A percentile compares a stretch with the other conserved stretches of the same genome.
Conservation (phyloP, 169 alveolate genomes). For the Plasmodium malariae region DNA sequence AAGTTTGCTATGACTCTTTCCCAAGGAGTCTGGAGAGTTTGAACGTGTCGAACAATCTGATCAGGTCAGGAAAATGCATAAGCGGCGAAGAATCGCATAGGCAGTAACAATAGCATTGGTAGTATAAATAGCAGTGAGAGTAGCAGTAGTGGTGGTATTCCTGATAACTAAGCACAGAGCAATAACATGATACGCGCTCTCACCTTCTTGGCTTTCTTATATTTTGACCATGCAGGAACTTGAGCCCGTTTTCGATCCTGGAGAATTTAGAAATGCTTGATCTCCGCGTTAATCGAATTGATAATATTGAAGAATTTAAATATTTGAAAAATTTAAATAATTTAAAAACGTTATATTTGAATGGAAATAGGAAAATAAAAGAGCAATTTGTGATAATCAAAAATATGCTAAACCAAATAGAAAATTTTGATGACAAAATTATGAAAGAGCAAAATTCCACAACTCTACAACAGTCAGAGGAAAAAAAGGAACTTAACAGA, state of each 20-base stretch:
- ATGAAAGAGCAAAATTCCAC: slow-evolving; percentile 36
- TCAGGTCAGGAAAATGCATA: slow-evolving; percentile 42
- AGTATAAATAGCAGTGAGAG: no score
- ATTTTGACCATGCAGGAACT: slow-evolving; percentile 10
- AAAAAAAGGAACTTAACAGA: background rate
- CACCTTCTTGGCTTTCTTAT: no score
- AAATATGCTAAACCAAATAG: slow-evolving; percentile 45
- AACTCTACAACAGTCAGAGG: background rate
- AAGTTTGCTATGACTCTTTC: slow-evolving; percentile 29
- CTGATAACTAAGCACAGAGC: no score
- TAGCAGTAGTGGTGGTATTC: no score
- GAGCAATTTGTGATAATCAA: slow-evolving; percentile 42
- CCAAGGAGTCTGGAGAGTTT: slow-evolving; percentile 26
- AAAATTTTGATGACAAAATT: slow-evolving; percentile 26
- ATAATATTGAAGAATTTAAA: slow-evolving; percentile 56
- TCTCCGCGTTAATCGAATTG: slow-evolving; percentile 67
- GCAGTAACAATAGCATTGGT: no score
- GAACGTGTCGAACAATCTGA: slow-evolving; percentile 46
- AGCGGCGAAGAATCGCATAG: no score
- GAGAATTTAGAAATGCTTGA: slow-evolving; percentile 27
- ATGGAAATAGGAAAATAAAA: slow-evolving; percentile 73
- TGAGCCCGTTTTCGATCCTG: slow-evolving; percentile 29
- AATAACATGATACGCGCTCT: no score
- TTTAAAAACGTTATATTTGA: slow-evolving; percentile 46
- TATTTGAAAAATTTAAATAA: slow-evolving; percentile 13